These are phyloP conservation scores for Lactifluus rugatus DNA, from an alignment of 768 basidiomycete species.

Conservation along the genomic window DNA sequence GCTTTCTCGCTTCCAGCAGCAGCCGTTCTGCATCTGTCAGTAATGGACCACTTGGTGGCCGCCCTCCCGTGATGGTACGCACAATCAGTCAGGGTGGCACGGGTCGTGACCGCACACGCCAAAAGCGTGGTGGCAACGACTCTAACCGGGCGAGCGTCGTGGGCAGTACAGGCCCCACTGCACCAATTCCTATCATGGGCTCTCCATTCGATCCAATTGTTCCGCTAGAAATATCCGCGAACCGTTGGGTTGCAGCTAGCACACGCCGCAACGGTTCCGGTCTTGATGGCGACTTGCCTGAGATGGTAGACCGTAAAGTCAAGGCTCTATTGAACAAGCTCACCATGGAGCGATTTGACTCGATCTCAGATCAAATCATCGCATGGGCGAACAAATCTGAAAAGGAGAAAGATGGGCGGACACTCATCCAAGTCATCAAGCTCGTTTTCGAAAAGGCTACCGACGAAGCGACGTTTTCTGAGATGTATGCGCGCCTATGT, in stretches of 20 bases:
- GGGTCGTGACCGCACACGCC: slow-evolving; percentile 56
- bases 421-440: slow-evolving; percentile 91
- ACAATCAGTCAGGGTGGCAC: slow-evolving; percentile 44
- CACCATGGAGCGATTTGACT: slow-evolving; percentile 92
- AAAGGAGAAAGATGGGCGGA: slow-evolving; percentile 86
- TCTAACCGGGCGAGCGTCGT: slow-evolving; percentile 41
- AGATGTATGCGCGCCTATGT: slow-evolving; percentile 95
- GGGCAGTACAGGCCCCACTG: slow-evolving; percentile 23
- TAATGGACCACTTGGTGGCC: slow-evolving; percentile 45
- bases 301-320: slow-evolving; percentile 88
- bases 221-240: slow-evolving; percentile 65
- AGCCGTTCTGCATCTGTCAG: slow-evolving; percentile 49
- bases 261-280: slow-evolving; percentile 31
- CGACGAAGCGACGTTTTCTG: slow-evolving; percentile 90
- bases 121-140: slow-evolving; percentile 80
- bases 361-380: slow-evolving; percentile 92
- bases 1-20: slow-evolving; percentile 37
- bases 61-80: slow-evolving; percentile 49
- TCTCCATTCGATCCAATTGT: slow-evolving; percentile 53
- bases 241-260: slow-evolving; percentile 66
- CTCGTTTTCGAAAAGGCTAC: slow-evolving; percentile 97
- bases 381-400: slow-evolving; percentile 90
- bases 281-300: slow-evolving; percentile 61
- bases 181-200: slow-evolving; percentile 24
- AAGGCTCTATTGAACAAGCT: slow-evolving; percentile 88